Conservation (phyloP, 2,329 filamentous ascomycete species). For the Periconia sp. region DNA sequence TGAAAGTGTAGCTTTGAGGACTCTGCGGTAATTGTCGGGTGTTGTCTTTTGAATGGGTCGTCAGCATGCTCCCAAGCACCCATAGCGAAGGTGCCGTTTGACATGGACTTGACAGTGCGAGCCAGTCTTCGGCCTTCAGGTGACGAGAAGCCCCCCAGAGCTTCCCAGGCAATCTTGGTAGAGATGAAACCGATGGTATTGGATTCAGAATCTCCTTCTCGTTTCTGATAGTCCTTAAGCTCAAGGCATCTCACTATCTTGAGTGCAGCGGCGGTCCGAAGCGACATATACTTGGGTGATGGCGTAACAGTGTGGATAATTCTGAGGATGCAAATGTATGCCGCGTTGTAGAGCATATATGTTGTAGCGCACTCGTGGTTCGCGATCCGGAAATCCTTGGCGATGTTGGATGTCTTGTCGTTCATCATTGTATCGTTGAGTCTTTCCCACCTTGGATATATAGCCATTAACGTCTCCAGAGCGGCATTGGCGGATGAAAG, state of each 20-base stretch:
- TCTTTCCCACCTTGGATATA: conserved; percentile 18
- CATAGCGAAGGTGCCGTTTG: conserved; percentile 16
- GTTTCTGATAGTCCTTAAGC: conserved; percentile 23
- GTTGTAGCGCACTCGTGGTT: conserved; percentile 27
- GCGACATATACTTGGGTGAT: conserved; percentile 13
- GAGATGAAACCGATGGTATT: conserved; percentile 33
- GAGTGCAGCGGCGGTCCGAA: conserved; percentile 24
- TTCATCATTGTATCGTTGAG: conserved; percentile 21
- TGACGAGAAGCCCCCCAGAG: conserved; percentile 27
- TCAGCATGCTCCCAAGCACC: conserved; percentile 13
- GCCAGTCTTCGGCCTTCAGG: conserved; percentile 28
- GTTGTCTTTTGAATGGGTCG: background rate
- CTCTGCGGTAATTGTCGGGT: no score
- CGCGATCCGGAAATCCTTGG: conserved; percentile 19
- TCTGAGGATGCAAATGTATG: conserved; percentile 25
- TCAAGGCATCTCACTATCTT: conserved; percentile 28
- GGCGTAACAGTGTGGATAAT: conserved; percentile 25
- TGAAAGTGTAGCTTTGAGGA: no score
- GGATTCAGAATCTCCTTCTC: conserved; percentile 20
- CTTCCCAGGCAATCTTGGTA: conserved; percentile 33
- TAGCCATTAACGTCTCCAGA: conserved; percentile 10
- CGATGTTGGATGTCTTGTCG: conserved; percentile 7
- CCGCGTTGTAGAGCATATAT: conserved; percentile 33
- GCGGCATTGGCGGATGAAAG: conserved; percentile 10
- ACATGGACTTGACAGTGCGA: conserved; percentile 12